Conservation (phyloP, 192 early-diverging fungal species). For the Coemansia sp. region DNA sequence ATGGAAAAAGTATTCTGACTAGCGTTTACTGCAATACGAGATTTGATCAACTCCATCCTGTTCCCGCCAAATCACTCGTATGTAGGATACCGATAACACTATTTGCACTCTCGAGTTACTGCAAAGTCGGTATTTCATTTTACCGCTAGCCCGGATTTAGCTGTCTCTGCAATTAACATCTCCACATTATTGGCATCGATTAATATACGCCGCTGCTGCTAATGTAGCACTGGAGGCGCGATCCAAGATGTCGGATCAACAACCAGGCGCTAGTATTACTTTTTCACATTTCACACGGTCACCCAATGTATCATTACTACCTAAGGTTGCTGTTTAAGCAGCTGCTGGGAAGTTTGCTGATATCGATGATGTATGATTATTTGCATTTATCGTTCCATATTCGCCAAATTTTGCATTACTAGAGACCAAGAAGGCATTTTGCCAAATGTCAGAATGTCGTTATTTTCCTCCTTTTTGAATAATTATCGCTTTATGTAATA, state of each 20-base stretch:
- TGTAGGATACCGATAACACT: too few relatives aligned
- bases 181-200: not conserved
- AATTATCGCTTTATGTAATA: too few relatives aligned
- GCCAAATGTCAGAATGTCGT: too few relatives aligned
- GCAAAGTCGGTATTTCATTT: not conserved
- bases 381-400: not conserved
- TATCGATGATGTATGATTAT: conserved; percentile 1
- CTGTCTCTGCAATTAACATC: not conserved
- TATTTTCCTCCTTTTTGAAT: not conserved
- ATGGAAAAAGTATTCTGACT: too few relatives aligned
- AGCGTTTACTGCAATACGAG: too few relatives aligned
- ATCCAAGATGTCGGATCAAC: not conserved
- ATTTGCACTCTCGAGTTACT: not conserved
- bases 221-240: not conserved
- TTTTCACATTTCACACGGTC: not conserved
- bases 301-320: not conserved
- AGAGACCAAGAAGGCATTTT: not conserved
- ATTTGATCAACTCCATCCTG: too few relatives aligned
- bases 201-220: not conserved
- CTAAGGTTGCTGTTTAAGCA: not conserved
- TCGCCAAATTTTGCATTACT: not conserved
- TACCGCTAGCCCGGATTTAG: not conserved
- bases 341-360: not conserved
- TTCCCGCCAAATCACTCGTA: too few relatives aligned
- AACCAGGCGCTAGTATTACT: not conserved